A percentile compares a stretch with the other conserved stretches of the same genome.
These are phyloP conservation scores for Fusarium chlamydosporum DNA, from an alignment of 2,329 filamentous ascomycete genomes.

Conservation along the genomic window DNA sequence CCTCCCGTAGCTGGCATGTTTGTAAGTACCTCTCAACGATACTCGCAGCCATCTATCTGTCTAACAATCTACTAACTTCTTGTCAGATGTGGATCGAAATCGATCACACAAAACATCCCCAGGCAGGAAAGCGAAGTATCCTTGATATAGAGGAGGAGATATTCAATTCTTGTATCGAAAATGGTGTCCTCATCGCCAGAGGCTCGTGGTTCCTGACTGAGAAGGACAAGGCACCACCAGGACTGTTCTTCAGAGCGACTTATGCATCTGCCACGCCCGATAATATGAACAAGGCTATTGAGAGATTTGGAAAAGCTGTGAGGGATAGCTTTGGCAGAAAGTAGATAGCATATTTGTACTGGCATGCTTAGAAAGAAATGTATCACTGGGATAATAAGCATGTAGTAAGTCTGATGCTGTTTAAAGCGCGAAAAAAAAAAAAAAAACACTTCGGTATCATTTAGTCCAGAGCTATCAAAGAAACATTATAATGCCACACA, in stretches of 20 bases:
- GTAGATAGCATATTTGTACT: constrained; percentile 23
- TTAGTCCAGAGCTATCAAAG: neutral
- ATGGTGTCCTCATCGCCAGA: constrained; percentile 83
- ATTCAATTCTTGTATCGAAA: constrained; percentile 80
- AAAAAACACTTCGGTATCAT: neutral
- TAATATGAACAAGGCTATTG: constrained; percentile 79
- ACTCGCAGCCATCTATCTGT: neutral
- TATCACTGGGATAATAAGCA: neutral
- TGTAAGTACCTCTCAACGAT: constrained; percentile 67
- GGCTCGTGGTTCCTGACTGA: constrained; percentile 95
- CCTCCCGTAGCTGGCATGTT: constrained; percentile 94
- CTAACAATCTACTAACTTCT: neutral
- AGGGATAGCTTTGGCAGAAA: constrained; percentile 66
- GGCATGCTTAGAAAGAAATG: neutral
- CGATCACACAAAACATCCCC: constrained; percentile 75
- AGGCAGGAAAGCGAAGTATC: constrained; percentile 66
- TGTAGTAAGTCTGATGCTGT: constrained; percentile 1
- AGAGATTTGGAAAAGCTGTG: constrained; percentile 81
- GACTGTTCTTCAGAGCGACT: constrained; percentile 90
- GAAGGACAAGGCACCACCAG: constrained; percentile 68
- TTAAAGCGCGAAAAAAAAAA: neutral
- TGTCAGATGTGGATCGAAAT: constrained; percentile 79
- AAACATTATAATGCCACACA: neutral
- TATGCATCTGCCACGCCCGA: constrained; percentile 84
- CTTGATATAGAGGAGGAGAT: constrained; percentile 86